These are phyloP conservation scores for Diplocarpon rosae DNA, from an alignment of 2,329 filamentous ascomycete genomes.

Conservation along the genomic window DNA sequence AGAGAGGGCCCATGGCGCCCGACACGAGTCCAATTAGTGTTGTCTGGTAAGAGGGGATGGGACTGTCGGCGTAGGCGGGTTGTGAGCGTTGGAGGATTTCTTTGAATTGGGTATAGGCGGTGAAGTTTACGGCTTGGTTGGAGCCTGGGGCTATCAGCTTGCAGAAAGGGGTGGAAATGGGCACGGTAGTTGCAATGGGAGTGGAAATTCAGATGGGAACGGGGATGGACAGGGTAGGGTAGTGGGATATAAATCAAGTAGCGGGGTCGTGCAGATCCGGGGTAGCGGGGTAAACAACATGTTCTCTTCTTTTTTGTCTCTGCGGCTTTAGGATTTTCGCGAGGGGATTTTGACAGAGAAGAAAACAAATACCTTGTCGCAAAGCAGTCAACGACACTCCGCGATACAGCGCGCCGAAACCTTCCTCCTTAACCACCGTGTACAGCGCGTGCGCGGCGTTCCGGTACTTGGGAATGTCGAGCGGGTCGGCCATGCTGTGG, in stretches of 20 bases:
- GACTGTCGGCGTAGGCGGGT: conserved; percentile 50
- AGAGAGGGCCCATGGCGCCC: conserved; percentile 90
- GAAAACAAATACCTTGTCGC: conserved; percentile 57
- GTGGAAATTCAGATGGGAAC: too few species aligned
- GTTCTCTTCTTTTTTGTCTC: too few species aligned
- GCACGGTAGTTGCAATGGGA: too few species aligned
- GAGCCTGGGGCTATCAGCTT: conserved; percentile 26
- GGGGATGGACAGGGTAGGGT: neutral
- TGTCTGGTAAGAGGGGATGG: conserved; percentile 81
- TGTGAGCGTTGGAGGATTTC: conserved; percentile 62
- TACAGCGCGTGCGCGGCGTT: conserved; percentile 77
- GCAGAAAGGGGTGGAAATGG: too few species aligned
- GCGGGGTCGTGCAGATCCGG: neutral
- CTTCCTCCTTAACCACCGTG: conserved; percentile 88
- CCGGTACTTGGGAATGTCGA: conserved; percentile 93
- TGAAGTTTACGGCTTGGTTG: conserved; percentile 99
- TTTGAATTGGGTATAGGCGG: conserved; percentile 92
- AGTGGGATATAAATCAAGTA: neutral
- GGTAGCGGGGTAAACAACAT: neutral
- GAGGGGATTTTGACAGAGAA: too few species aligned
- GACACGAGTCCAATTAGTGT: conserved; percentile 77
- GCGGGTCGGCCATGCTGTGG: conserved; percentile 93
- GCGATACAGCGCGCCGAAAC: conserved; percentile 75
- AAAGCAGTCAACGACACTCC: conserved; percentile 89
- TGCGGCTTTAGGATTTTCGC: too few species aligned